phyloP scores from a whole-genome alignment of 805 yeast genomes.

The Metschnikowia chrysomelidarum region DNA sequence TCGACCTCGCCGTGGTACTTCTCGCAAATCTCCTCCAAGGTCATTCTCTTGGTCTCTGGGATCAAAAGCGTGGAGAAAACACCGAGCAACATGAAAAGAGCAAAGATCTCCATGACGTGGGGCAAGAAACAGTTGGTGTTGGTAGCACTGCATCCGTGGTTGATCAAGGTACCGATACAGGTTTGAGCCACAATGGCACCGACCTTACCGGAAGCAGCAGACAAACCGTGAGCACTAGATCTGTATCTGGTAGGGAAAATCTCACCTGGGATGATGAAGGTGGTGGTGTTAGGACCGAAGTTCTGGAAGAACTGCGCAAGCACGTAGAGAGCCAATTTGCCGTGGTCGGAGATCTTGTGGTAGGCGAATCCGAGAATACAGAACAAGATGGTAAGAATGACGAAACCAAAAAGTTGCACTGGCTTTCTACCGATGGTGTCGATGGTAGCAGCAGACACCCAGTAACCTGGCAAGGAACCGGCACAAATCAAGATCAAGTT shows the following conservation, averaged over 20 bases:
- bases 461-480: slow-evolving; percentile 93
- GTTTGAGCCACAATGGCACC: slow-evolving; percentile 94
- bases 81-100: slow-evolving; percentile 88
- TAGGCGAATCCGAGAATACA: slow-evolving; percentile 83
- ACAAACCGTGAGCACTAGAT: slow-evolving; percentile 93
- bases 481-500: slow-evolving; percentile 91
- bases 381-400: slow-evolving; percentile 66
- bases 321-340: slow-evolving; percentile 73
- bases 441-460: slow-evolving; percentile 77
- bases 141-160: slow-evolving; percentile 70
- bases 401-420: slow-evolving; percentile 74
- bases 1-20: slow-evolving; percentile 77
- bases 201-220: slow-evolving; percentile 88
- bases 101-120: slow-evolving; percentile 92
- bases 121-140: slow-evolving; percentile 75
- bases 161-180: slow-evolving; percentile 76
- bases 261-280: slow-evolving; percentile 90
- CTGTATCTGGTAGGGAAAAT: slow-evolving; percentile 92
- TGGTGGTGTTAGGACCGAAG: slow-evolving; percentile 92
- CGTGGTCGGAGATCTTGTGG: slow-evolving; percentile 63
- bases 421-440: slow-evolving; percentile 85
- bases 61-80: slow-evolving; percentile 59
- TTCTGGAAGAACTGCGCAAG: slow-evolving; percentile 85
- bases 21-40: slow-evolving; percentile 81
- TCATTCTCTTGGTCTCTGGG: slow-evolving; percentile 91